Conservation (phyloP, 148 eudicot genomes). For the Vaccinium myrtillus region DNA sequence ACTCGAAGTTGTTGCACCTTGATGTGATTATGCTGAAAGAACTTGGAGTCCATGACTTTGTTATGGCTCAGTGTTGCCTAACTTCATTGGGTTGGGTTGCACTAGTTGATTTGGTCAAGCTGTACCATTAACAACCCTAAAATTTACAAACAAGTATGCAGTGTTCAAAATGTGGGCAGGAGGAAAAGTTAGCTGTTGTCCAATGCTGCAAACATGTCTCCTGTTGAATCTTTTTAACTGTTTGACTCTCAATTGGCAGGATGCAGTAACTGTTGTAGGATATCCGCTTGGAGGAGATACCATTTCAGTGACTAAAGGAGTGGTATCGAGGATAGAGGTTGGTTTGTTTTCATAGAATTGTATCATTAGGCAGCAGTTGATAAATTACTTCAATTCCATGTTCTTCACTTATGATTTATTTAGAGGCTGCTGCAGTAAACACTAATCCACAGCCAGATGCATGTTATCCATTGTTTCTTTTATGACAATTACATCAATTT, state of each 20-base stretch:
- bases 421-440: background rate
- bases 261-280: slow-evolving; percentile 96
- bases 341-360: slow-evolving; percentile 19
- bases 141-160: background rate
- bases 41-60: background rate
- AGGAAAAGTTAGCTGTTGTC: background rate
- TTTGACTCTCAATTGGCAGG: slow-evolving; percentile 50
- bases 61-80: background rate
- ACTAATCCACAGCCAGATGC: background rate
- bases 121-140: background rate
- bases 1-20: background rate
- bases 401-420: background rate
- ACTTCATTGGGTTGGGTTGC: background rate
- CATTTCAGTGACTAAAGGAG: slow-evolving; percentile 97
- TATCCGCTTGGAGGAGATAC: slow-evolving; percentile 99
- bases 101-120: slow-evolving; percentile 4
- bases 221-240: slow-evolving; percentile 4
- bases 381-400: background rate
- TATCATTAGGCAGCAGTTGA: background rate
- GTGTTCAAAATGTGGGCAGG: background rate
- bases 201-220: background rate
- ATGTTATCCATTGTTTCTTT: slow-evolving; percentile 5
- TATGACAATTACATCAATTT: background rate
- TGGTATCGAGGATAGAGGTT: slow-evolving; percentile 97
- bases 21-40: background rate